Base-by-base conservation (phyloP, 805 yeast species). In the Candida insectorum region DNA sequence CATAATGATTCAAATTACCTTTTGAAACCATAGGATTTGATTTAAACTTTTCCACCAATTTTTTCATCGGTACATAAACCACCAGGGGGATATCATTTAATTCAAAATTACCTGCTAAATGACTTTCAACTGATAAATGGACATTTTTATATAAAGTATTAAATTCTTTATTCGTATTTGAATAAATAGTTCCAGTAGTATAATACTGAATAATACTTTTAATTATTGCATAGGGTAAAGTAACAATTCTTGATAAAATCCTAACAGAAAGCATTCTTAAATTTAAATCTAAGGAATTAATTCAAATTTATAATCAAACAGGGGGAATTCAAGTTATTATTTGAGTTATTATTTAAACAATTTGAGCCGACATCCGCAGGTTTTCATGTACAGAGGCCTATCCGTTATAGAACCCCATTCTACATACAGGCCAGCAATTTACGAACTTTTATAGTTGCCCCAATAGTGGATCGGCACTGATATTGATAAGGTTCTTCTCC, bases 131-230 rank as follows among this genome's bases (percentile, higher is more conserved):
- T 13, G 60, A 31, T 24, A 58, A 37, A 27, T 54, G 51, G 14
- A 60, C 25, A 38, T 59, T 61, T 24, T 59, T 60, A 44, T 45
- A 47, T 8, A 56, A 44, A 28, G 51, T 33, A 21, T 44, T 39
- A 41, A 59, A 58, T 34, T 60, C 61, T 15, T 32, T 29, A 41
- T 47, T 53, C 29, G 63, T 57, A 12, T 34, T 40, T 15, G 51
- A 51, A 42, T 51, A 54, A 5, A 53, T 34, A 2, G 67, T 60
- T 6, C 65, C 65, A n/a, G 39, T 43, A 5, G 65, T 61, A 34
- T 51, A 58, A 37, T 54, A 61, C 31, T 51, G 48, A 23, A 56
- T 19, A 5, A 41, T 33, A 5, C 61, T 40, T 16, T 41, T 36
- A 10, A 53, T 14, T 2, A 48, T 32, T 3, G 44, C 48, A n/a